These are phyloP conservation scores for Eucalyptus cladocalyx DNA, from an alignment of 345 rosid genomes.

Conservation along the genomic window DNA sequence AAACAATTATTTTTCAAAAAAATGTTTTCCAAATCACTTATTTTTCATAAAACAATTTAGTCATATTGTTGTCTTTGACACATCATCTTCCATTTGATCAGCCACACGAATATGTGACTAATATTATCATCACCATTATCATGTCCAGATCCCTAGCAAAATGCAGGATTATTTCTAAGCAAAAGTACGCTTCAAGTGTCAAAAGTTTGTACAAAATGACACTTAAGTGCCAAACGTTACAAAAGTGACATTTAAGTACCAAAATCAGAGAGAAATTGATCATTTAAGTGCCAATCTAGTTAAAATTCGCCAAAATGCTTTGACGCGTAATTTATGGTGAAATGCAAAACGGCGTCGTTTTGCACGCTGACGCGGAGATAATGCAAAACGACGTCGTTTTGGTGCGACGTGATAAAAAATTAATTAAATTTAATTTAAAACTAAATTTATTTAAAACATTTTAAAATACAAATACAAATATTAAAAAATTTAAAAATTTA, in stretches of 20 bases:
- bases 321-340: accelerated
- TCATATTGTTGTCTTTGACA: neutral
- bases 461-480: no score
- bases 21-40: no score
- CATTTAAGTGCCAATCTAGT: accelerated
- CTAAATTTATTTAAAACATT: no score
- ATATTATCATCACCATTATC: neutral
- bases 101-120: neutral
- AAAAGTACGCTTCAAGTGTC: no score
- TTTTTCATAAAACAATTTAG: neutral
- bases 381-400: no score
- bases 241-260: no score
- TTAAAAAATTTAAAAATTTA: no score
- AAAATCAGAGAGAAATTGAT: accelerated
- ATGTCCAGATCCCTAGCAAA: neutral
- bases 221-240: no score
- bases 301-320: no score
- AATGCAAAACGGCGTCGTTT: accelerated
- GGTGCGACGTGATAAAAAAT: no score
- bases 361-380: accelerated
- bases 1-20: no score
- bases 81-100: neutral
- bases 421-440: no score
- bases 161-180: neutral
- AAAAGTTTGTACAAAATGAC: accelerated